Evolutionary conservation across 2,329 filamentous ascomycete species (phyloP), one percentile per base, ranked within the genome.

Genomic region (Xylariales sp.): DNA sequence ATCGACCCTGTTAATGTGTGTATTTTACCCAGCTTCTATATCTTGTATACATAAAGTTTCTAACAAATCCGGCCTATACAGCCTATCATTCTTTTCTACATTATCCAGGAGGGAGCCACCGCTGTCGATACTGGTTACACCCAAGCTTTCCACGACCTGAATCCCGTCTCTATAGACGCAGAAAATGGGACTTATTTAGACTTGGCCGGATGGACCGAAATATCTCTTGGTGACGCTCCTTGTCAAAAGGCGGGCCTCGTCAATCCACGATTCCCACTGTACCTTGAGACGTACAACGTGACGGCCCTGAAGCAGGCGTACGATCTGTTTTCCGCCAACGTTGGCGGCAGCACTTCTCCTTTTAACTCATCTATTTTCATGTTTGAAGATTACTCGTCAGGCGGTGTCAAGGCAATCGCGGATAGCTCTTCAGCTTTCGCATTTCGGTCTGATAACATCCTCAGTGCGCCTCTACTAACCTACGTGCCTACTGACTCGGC

Each of bases 401-500:
- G 28, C 5, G 39, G 31, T 13, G 33, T 41, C 10, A 30, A 37
- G 20, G 33, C 15, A 11, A 16, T 31, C 10, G 23, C 19, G 5
- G 33, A 20, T 4, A 34, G 29, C 1, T 21, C 17, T 8, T 29
- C 39, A 10, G 39, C 39, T 10, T 41, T 19, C 27, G 23, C 39
- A 3, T 30, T 28, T 19, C 33, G 39, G 12, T 37, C 24, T 14
- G 33, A 37, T 12, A 28, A 41, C 12, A 17, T 41, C 15, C 39
- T 41, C 10, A 18, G 56, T 29, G 57, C 62, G 2, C 59, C 62
- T 1, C 52, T 68, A 16, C 46, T 68, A 17, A 53, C 49, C 5
- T 70, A 69, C 45, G 43, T 32, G 12, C 58, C 62, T 7, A 49
- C 41, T 24, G 33, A 23, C 10, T 56, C 56, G 13, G 57, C 45